Percentiles rank a stretch among this genome's conserved stretches.
Evolutionary conservation across 148 eudicot species (phyloP).

Genomic region (Amaranthus cruentus): DNA sequence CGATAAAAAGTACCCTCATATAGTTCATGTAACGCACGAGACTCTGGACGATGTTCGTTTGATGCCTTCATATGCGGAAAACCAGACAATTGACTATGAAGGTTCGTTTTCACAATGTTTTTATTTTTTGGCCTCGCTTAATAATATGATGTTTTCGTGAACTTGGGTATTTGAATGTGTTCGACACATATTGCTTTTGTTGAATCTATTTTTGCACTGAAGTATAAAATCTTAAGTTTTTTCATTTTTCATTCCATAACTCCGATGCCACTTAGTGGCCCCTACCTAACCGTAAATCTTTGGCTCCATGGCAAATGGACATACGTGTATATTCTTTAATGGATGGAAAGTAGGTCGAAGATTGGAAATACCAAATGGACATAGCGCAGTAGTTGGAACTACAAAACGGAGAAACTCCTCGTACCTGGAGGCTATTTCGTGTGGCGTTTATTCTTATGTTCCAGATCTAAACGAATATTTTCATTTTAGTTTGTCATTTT

Average conservation of each 20-base stretch:
- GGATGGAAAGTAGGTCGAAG: too few relatives aligned
- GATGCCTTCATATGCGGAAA: conserved; percentile 29
- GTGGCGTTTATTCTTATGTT: not conserved
- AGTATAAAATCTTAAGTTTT: too few relatives aligned
- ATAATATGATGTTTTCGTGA: not conserved
- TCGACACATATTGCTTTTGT: not conserved
- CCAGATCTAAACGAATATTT: not conserved
- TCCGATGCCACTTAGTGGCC: too few relatives aligned
- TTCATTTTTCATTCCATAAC: too few relatives aligned
- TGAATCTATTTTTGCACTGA: too few relatives aligned
- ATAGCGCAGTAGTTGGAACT: too few relatives aligned
- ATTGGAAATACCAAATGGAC: too few relatives aligned
- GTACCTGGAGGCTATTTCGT: not conserved
- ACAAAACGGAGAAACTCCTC: not conserved
- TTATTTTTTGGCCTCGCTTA: not conserved
- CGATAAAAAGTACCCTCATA: conserved; percentile 69
- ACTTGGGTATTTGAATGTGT: not conserved
- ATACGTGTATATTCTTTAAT: too few relatives aligned
- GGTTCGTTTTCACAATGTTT: conserved; percentile 37
- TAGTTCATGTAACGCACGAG: conserved; percentile 50
- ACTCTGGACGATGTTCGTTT: conserved; percentile 21
- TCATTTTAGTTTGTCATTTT: not conserved
- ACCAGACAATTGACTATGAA: conserved; percentile 52
- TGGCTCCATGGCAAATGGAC: too few relatives aligned
- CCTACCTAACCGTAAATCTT: too few relatives aligned